Base-by-base conservation (phyloP, 2,329 filamentous ascomycete genomes). In the Colletotrichum aenigma region DNA sequence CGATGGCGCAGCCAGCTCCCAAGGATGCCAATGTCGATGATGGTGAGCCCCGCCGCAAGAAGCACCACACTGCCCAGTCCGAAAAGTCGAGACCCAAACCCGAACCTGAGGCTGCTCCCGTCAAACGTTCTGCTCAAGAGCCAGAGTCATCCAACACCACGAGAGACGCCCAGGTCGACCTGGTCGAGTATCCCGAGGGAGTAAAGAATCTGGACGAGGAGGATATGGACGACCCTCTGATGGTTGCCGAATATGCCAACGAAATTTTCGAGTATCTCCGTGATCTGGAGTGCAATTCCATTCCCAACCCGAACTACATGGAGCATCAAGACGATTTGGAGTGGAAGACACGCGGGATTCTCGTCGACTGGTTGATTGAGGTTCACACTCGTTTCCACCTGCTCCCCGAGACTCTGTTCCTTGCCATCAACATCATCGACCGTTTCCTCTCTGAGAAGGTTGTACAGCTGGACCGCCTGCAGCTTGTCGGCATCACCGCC, bases 341-440 rank as follows among this genome's bases (percentile, higher is more conserved):
- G 85, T 99, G 97, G 97, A 98, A 98, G 91, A 98, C 98, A 88
- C 95, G 97, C 80, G 96, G 96, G 78, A 98, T 99, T 79, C 91
- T 99, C 70, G 93, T 98, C 79, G 97, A 99, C 87, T 99, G 97
- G 97, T 91, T 99, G 78, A 96, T 99, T 78, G 97, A 99, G 85
- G 97, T 99, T 62, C 97, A 99, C 88, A 98, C 95, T 26, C 95
- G 96, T 73, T 99, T 98, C 89, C 94, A 97, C 79, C 92, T 99
- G 21, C 91, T 98, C 56, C 97, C 97, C 26, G 97, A 99, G 88
- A 98, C 97, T 4, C 91, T 98, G 61, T 99, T 98, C 91, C 92
- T 99, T 48, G 94, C 96, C 61, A 95, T 98, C 90, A 99, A 98
- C 90, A 96, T 98, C 84, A 97, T 98, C 83, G 97, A 99, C 85